phyloP scores from a whole-genome alignment of 2,329 filamentous ascomycete species.

The Fusarium sp. region DNA sequence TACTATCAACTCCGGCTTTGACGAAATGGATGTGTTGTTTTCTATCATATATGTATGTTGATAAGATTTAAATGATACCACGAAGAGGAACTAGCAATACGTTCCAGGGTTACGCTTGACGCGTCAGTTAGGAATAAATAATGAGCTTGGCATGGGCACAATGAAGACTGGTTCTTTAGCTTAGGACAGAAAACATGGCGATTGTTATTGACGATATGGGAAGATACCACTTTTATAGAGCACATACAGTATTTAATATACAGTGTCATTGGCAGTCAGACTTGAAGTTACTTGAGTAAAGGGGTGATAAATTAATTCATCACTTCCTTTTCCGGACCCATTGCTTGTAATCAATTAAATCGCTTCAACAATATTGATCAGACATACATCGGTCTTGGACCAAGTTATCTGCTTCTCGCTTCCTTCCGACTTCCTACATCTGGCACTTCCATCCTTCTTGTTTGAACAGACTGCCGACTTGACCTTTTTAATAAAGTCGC shows the following conservation, averaged over 20 bases:
- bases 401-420: conserved; percentile 2
- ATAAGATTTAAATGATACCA: conserved; percentile 37
- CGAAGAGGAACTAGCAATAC: conserved; percentile 14
- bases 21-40: conserved; percentile 15
- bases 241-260: conserved; percentile 6
- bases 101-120: conserved; percentile 12
- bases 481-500: not conserved
- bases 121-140: not conserved
- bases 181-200: not conserved
- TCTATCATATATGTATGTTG: conserved; percentile 24
- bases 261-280: conserved; percentile 6
- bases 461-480: not conserved
- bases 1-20: not conserved
- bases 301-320: conserved; percentile 12
- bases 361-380: conserved; percentile 25
- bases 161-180: conserved; percentile 35
- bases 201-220: not conserved
- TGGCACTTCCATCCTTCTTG: not conserved
- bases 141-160: conserved; percentile 3
- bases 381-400: conserved; percentile 7
- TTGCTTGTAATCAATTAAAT: conserved; percentile 24
- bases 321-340: conserved; percentile 1
- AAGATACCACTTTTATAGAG: conserved; percentile 34
- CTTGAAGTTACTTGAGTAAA: conserved; percentile 6
- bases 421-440: conserved; percentile 6